Evolutionary conservation across 352 stramenopile genomes (phyloP), one percentile per base, ranked within the genome.

Genomic region (Phytophthora uliginosa): DNA sequence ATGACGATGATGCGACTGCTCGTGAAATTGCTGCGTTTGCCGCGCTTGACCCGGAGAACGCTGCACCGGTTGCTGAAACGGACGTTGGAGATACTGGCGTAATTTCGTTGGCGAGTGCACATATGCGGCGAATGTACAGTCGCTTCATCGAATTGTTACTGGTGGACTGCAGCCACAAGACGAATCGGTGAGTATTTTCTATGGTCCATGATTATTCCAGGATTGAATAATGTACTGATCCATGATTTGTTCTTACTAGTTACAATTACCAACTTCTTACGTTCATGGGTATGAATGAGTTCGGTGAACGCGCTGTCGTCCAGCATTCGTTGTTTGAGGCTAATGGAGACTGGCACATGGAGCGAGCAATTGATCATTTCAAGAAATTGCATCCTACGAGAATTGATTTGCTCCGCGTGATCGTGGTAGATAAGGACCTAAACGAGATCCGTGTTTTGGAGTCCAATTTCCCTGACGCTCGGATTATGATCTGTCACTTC

Each of bases 181-280:
- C 62, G 0, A 77, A 69, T 7, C 28, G 28, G 28, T 31, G 6
- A 31, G 28, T 31, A 31, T 31, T 26, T 31, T 0, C 5, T 31
- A 7, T 31, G 28, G 28, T 31, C 28, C 34, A 40, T 13, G 34
- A 40, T 12, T 40, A 15, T 40, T 40, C 34, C 34, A 40, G 9
- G 34, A 40, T 40, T 40, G 28, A 31, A 31, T 31, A 31, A 31
- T 31, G 28, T 31, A 31, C 34, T 10, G 12, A 40, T 13, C 34
- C 34, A 40, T 12, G 34, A 40, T 13, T 40, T 31, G 9, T 40
- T 40, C 7, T 15, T 40, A 4, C 28, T 34, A 76, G 62, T 8
- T 66, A 69, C 62, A 79, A 79, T 12, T 76, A 76, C 34, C 72
- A 75, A 18, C 20, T 70, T 0, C n/a, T 40, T 1, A 52, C 57